phyloP scores from a whole-genome alignment of 805 yeast genomes.

The Wickerhamiella parazyma region DNA sequence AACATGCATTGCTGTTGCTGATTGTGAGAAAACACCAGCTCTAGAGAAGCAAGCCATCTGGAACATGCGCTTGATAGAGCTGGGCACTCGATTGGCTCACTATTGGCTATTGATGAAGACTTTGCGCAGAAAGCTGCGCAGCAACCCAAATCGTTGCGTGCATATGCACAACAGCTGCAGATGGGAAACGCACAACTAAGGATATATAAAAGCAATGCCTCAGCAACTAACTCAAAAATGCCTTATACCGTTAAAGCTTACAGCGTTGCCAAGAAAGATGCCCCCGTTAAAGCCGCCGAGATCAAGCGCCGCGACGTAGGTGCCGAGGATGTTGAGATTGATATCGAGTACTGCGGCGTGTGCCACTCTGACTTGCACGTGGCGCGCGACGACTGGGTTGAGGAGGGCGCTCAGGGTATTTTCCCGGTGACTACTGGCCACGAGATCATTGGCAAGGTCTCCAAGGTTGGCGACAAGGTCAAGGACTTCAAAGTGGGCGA shows the following conservation, averaged over 20 bases:
- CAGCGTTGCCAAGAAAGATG: background rate
- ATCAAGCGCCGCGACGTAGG: constrained; percentile 14
- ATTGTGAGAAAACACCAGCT: no score
- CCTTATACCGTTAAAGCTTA: constrained; percentile 8
- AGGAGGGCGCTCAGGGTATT: constrained; percentile 25
- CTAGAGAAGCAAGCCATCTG: no score
- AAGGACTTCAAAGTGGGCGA: constrained; percentile 46
- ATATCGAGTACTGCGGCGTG: constrained; percentile 24
- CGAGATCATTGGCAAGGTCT: constrained; percentile 28
- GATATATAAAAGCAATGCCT: background rate
- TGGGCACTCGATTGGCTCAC: no score
- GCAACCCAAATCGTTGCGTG: background rate
- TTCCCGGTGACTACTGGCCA: constrained; percentile 37
- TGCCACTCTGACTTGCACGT: constrained; percentile 50
- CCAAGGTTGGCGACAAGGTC: constrained; percentile 43
- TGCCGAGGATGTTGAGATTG: constrained; percentile 25
- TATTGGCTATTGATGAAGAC: no score
- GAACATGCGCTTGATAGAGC: no score
- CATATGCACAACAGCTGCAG: background rate
- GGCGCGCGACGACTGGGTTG: constrained; percentile 38
- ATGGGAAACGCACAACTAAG: background rate
- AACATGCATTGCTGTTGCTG: no score
- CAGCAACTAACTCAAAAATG: no score
- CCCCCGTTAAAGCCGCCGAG: constrained; percentile 3
- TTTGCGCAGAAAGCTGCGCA: no score